Conservation (phyloP, 1,284 basidiomycete genomes). For the Volvariella volvacea region DNA sequence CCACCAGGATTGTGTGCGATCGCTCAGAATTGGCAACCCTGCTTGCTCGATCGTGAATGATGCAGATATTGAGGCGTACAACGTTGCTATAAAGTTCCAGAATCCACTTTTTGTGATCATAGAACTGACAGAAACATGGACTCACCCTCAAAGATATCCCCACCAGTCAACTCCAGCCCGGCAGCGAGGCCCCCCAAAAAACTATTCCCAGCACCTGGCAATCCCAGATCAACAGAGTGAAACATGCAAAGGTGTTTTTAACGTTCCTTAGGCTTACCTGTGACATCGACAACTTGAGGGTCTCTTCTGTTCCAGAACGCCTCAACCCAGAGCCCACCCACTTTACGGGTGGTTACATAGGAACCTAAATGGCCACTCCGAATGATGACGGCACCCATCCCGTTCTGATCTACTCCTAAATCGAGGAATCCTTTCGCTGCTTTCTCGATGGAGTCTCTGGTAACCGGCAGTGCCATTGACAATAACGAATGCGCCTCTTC, state of each 20-base stretch:
- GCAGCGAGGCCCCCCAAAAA: slow-evolving; percentile 83
- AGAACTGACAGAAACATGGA: slow-evolving; percentile 1
- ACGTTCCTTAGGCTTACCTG: slow-evolving; percentile 42
- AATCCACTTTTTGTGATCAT: background rate
- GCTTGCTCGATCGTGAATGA: slow-evolving; percentile 81
- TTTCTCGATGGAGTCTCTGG: slow-evolving; percentile 46
- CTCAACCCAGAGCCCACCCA: slow-evolving; percentile 59
- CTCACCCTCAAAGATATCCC: slow-evolving; percentile 62
- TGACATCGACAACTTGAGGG: slow-evolving; percentile 66
- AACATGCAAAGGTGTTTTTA: too few relatives aligned
- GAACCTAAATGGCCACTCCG: slow-evolving; percentile 75
- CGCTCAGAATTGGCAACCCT: slow-evolving; percentile 52
- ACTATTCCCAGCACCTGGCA: slow-evolving; percentile 76
- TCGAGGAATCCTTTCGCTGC: slow-evolving; percentile 55
- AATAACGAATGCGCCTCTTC: slow-evolving; percentile 67
- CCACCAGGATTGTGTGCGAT: slow-evolving; percentile 43
- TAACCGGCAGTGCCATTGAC: slow-evolving; percentile 42
- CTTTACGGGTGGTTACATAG: slow-evolving; percentile 46
- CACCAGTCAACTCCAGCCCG: slow-evolving; percentile 52
- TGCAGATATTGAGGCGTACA: slow-evolving; percentile 74
- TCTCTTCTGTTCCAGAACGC: slow-evolving; percentile 62
- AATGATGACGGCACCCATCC: slow-evolving; percentile 60
- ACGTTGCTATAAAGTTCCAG: slow-evolving; percentile 39
- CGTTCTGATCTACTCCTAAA: slow-evolving; percentile 44
- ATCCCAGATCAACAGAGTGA: background rate